Conservation (phyloP, 768 basidiomycete species). For the Boletus speciosus region DNA sequence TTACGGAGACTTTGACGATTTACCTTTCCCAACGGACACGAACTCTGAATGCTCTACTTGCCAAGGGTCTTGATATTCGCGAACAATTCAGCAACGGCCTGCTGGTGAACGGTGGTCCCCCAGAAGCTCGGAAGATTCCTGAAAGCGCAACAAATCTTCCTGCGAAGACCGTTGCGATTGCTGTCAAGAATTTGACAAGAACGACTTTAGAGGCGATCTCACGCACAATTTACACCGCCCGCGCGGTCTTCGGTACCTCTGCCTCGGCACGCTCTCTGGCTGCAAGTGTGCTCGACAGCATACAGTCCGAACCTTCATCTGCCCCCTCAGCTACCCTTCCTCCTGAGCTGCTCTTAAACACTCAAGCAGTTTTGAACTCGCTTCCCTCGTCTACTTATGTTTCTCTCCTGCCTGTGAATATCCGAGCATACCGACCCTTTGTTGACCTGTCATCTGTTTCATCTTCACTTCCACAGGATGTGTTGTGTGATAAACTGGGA, state of each 20-base stretch:
- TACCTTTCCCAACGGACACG: conserved; percentile 71
- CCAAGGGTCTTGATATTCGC: conserved; percentile 28
- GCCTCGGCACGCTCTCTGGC: conserved; percentile 45
- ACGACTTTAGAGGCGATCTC: conserved; percentile 52
- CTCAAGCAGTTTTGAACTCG: conserved; percentile 59
- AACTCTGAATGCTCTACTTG: conserved; percentile 46
- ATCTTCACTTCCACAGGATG: conserved; percentile 43
- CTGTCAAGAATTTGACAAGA: conserved; percentile 53
- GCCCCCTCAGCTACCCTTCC: conserved; percentile 35
- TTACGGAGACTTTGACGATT: conserved; percentile 66
- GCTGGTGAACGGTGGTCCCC: conserved; percentile 36
- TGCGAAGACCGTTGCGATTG: conserved; percentile 40
- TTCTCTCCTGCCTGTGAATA: conserved; percentile 64
- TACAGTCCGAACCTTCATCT: conserved; percentile 50
- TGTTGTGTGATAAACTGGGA: conserved; percentile 46
- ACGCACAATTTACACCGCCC: conserved; percentile 54
- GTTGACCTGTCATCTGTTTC: conserved; percentile 66
- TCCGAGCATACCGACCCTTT: conserved; percentile 82
- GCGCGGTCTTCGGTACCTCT: conserved; percentile 51
- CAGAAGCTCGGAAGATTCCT: conserved; percentile 12
- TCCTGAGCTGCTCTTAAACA: conserved; percentile 57
- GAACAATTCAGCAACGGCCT: conserved; percentile 32
- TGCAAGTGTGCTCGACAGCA: conserved; percentile 51
- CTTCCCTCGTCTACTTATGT: conserved; percentile 85
- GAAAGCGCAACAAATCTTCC: conserved; percentile 6